Base-by-base conservation (phyloP, 352 stramenopile genomes). In the Globisporangium echinulatum region DNA sequence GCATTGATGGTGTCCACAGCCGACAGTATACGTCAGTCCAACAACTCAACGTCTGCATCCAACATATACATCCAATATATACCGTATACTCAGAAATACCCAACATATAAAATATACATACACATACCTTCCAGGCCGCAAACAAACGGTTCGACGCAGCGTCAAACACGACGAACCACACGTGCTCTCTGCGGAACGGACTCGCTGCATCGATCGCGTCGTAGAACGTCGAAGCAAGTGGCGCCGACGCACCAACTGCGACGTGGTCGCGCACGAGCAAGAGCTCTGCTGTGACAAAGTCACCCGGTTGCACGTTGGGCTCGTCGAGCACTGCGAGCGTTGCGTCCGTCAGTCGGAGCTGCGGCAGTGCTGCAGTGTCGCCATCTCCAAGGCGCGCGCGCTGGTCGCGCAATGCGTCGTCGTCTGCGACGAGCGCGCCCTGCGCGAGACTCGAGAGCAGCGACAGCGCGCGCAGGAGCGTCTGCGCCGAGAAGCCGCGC, bases 201-300 rank as follows among this genome's bases (percentile, higher is more conserved):
- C 63, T 85, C 62, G 69, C 74, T 3, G 76, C 67, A 55, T 90
- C 79, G 5, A 90, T 79, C 37, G 83, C 70, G 52, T 92, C 84
- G 56, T 85, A 91, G 44, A 90, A 70, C 10, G 82, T 92, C 46
- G 75, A 67, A 14, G 82, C 78, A 14, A 83, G 66, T 4, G 77
- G 64, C n/a, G 84, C 80, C 38, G 59, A 66, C 36, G 77, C 68
- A 7, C 70, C 70, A 4, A 50, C 47, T 36, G 64, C 58, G 9
- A 92, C 50, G 52, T 91, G 80, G 43, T 77, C 61, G 37, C 85
- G 82, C 44, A 66, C 65, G 49, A 89, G 48, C 9, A 55, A 75
- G 15, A 86, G 70, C 56, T 85, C 67, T 40, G 89, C 58, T n/a
- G 80, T 94, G 54, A 94, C 64, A 78, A 77, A 94, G 63, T 94